Base-by-base conservation (phyloP, 495 filamentous ascomycete species). In the Talaromyces wortmannii region DNA sequence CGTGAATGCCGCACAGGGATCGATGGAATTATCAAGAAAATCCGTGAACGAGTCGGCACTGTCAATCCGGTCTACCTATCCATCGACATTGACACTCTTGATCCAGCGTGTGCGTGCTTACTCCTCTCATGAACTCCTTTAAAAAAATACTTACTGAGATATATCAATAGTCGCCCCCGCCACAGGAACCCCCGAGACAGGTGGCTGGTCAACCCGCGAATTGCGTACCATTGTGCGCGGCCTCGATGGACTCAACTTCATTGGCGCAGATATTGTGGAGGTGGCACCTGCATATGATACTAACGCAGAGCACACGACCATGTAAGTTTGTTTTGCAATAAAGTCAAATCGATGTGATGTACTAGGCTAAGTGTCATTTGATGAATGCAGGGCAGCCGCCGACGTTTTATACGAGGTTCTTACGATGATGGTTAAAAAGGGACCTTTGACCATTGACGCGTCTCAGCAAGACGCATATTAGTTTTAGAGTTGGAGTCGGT, bases 1-100 rank as follows among this genome's bases (percentile, higher is more conserved):
- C n/a, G 11, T 15, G n/a, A 46, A 46, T 46, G 7, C 5, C 5
- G 10, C 11, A 40, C 31, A 73, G 70, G 72, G 18, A 71, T 61
- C 54, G 73, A 79, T 0, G 90, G 86, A 0, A 84, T 96, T 47
- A 85, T 94, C 57, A 74, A 86, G 61, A 85, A 80, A 58, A 91
- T 95, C 61, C 77, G 84, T 46, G 78, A 88, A 1, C 74, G 88
- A 4, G 88, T 95, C 6, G 89, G 88, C 1, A 82, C 75, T 4
- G 78, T 82, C 13, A 83, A 87, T 45, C 86, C 81, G 0, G 87
- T 94, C 2, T 95, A 95, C 63, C 75, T 95, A 44, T 89, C 83
- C 53, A 90, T 95, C 44, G 91, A 96, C 61, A 95, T 95, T 55
- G 91, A 96, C 62, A 89, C 88, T 0, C 68, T 96, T 12, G 91